These are phyloP conservation scores for Zelopaecilomyces penicillatus DNA, from an alignment of 2,329 filamentous ascomycete genomes.

Conservation along the genomic window DNA sequence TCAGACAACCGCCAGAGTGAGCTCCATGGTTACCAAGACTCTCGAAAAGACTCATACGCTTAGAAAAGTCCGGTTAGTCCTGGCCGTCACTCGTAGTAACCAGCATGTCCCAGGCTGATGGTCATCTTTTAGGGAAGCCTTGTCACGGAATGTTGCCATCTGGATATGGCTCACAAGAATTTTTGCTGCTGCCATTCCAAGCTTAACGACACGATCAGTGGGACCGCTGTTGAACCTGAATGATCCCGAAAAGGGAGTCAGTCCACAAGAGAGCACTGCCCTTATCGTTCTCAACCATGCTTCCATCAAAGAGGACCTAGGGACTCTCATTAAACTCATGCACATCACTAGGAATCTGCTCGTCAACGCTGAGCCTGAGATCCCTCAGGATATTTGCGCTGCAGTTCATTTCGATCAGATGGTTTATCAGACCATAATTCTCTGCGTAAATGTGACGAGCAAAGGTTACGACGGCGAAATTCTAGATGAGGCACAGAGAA, in stretches of 20 bases:
- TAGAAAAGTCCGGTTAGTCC: constrained; percentile 47
- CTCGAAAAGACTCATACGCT: constrained; percentile 56
- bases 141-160: constrained; percentile 55
- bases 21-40: constrained; percentile 50
- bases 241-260: constrained; percentile 47
- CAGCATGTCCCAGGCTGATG: constrained; percentile 4
- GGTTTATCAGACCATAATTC: constrained; percentile 56
- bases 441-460: constrained; percentile 59
- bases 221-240: constrained; percentile 45
- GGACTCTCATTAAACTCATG: constrained; percentile 58
- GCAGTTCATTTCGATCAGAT: constrained; percentile 58
- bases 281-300: constrained; percentile 56
- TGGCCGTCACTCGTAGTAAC: not conserved
- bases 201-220: constrained; percentile 50
- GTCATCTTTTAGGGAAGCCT: constrained; percentile 40
- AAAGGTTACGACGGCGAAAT: constrained; percentile 60
- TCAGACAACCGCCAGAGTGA: constrained; percentile 45
- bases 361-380: constrained; percentile 55
- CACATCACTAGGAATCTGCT: constrained; percentile 58
- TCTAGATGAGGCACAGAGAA: constrained; percentile 47
- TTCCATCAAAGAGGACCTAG: constrained; percentile 52
- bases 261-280: constrained; percentile 53
- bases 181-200: constrained; percentile 53
- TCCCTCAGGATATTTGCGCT: constrained; percentile 57
- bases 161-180: constrained; percentile 58